Evolutionary conservation across 148 eudicot species (phyloP), one percentile per base, ranked within the genome.

Genomic region (Camellia granthamiana): DNA sequence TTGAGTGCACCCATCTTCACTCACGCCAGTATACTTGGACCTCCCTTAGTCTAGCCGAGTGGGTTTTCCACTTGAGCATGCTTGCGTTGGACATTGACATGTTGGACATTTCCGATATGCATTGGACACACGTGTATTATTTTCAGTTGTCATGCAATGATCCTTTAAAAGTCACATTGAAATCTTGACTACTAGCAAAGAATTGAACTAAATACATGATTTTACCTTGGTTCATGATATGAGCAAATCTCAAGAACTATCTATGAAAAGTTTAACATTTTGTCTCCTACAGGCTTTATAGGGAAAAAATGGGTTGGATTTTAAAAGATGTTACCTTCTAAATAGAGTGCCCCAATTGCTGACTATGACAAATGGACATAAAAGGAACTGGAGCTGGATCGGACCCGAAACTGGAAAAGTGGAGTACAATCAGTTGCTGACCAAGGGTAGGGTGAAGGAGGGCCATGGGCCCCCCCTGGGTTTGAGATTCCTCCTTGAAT

Each of bases 261-360:
- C 13, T 21, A 19, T 4, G 74, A 19, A 47, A 70, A n/a, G 38
- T 52, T 70, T 30, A 46, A 70, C 55, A 47, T 70, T 47, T 43
- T 69, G 49, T 70, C 74, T n/a, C 74, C 30, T 44, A 12, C 55
- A 70, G 14, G 15, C 56, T 70, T 14, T 47, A 46, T 46, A 38
- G 74, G 51, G 30, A 70, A 70, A 70, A 70, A 70, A 70, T 46
- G 30, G 74, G 74, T 70, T n/a, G 55, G 38, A 46, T 70, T 44
- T 70, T 10, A 46, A 16, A 56, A 56, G 2, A 8, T 46, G n/a
- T 9, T 46, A 18, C 74, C 55, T 70, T 47, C 14, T 44, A 10
- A 47, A 30, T 30, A 44, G 74, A n/a, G 74, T 44, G 55, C 55
- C 51, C 10, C 38, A 70, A 70, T n/a, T 44, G 5, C 30, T 70